Base-by-base conservation (phyloP, 768 basidiomycete species). In the Boletus fagicola region DNA sequence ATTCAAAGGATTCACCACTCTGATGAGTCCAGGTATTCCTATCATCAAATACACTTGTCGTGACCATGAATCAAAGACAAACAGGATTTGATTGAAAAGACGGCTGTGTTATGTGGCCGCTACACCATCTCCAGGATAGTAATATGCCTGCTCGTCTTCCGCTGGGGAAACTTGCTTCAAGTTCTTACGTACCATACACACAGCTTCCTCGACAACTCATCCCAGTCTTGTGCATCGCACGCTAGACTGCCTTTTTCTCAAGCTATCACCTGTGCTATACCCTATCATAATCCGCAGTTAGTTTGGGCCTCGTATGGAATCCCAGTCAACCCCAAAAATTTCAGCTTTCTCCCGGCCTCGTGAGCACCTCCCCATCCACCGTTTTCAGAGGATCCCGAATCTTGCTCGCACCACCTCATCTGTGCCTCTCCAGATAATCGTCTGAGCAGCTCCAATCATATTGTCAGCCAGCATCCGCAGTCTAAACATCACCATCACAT, bases 221-320 rank as follows among this genome's bases (percentile, higher is more conserved):
- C 69, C 71, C 69, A 71, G n/a, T 72, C 68, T 42, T 72, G 65
- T n/a, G 62, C 59, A 36, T 69, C 65, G 24, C 62, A 61, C 16
- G 62, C 54, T 1, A 66, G 36, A 31, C 56, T 36, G 5, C 63
- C 55, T 3, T 30, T 52, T 16, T 54, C 51, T 0, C 26, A 26
- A 4, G 26, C 26, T 26, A 4, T 26, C 26, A 26, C 26, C 26
- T 26, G 26, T 26, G 26, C 26, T 26, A 26, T 28, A 28, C 28
- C 28, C 5, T 28, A 30, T 30, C 1, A 30, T 30, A 28, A 30
- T 30, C 30, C 9, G 30, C 30, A 15, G 5, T 13, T 15, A 13
- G 35, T 35, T 12, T 15, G 35, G 15, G 35, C 15, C 15, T 36
- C 35, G 35, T 15, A 6, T 36, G 35, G 35, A 35, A 35, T 15